Evolutionary conservation across 2,329 filamentous ascomycete genomes (phyloP).

Genomic region (Cladophialophora immunda): DNA sequence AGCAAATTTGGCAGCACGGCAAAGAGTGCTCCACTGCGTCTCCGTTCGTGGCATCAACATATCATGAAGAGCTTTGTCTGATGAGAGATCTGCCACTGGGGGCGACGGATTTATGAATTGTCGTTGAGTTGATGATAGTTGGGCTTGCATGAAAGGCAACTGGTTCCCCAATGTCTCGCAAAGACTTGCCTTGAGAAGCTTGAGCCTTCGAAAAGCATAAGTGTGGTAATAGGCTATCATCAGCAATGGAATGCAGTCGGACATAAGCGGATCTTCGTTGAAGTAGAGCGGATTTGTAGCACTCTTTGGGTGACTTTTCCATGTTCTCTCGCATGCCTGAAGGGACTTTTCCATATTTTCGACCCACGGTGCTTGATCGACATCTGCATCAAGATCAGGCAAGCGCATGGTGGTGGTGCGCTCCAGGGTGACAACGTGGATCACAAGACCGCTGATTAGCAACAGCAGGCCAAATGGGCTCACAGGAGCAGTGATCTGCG

Average conservation of each 20-base stretch:
- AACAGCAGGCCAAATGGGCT: not conserved
- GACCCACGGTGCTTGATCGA: conserved; percentile 2
- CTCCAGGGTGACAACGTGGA: not conserved
- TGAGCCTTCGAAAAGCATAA: not conserved
- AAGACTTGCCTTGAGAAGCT: not conserved
- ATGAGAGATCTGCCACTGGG: not conserved
- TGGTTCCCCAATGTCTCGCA: not conserved
- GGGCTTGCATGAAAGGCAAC: not conserved
- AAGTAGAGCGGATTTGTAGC: conserved; percentile 1
- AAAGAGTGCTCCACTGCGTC: not conserved
- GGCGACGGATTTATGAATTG: not conserved
- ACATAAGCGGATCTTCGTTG: not conserved
- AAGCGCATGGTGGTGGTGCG: not conserved
- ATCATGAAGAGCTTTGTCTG: not conserved
- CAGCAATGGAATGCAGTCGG: not conserved
- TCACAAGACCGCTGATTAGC: not conserved
- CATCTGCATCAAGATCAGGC: not conserved
- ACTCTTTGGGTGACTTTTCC: not conserved
- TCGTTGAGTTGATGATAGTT: not conserved
- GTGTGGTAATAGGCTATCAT: conserved; percentile 7
- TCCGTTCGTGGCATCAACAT: not conserved
- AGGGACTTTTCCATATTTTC: not conserved
- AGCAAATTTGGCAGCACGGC: not conserved
- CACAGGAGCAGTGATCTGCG: not conserved
- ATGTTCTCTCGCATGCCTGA: not conserved